Base-by-base conservation (phyloP, 345 rosid genomes). In the Eucalyptus brandiana region DNA sequence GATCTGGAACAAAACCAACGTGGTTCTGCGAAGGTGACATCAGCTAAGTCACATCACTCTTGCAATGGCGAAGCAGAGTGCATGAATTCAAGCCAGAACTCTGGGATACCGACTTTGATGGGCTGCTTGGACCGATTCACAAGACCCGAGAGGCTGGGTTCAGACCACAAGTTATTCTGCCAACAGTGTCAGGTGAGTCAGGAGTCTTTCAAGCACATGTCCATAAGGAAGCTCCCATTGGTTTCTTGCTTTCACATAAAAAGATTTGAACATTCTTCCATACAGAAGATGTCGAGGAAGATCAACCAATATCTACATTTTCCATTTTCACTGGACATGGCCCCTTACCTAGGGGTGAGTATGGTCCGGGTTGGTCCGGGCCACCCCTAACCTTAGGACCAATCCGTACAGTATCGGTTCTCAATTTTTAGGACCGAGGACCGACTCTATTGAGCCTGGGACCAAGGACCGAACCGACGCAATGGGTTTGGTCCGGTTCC, bases 91-190 rank as follows among this genome's bases (percentile, higher is more conserved):
- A 47, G 83, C 88, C 87, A 47, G 62, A 67, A 88, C 45, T 88
- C 92, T 89, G 94, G 89, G 91, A 83, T 89, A 95, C 95, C 97
- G 47, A 96, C 98, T 37, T 94, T 97, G 89, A 92, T 93, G n/a
- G 98, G 99, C 28, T 96, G 99, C 90, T 91, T 97, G 91, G 95
- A 97, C 88, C 89, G 95, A 88, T 96, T 96, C 91, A 97, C 99
- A 7, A 92, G 95, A 88, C 95, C 97, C 12, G 98, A 97, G 92
- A 95, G 93, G 92, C 94, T 97, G 40, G 98, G 97, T 65, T 91
- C 98, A 1, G 98, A 97, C 91, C 99, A 96, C 94, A 97, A 96
- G 91, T 93, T 95, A 67, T 92, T 94, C 92, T 96, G 99, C 92
- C 95, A 95, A 88, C 93, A 93, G 88, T 97, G 99, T 92, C 97